Base-by-base conservation (phyloP, 139 green algal species). In the Deuterostichococcus epilithicus region DNA sequence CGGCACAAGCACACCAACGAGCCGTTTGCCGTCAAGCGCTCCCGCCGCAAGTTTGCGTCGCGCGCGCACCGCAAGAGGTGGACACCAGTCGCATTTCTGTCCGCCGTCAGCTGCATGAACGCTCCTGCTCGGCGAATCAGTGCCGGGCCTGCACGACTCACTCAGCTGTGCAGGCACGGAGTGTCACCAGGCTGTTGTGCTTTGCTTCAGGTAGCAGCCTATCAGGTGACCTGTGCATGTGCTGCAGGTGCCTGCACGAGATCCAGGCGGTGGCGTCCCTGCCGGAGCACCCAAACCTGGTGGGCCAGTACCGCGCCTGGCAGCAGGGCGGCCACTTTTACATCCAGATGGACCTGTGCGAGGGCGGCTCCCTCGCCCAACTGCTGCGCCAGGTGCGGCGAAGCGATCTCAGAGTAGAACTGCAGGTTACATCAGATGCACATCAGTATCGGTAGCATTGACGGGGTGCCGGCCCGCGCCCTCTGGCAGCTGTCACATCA, bases 261-360 rank as follows among this genome's bases (percentile, higher is more conserved):
- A 87, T 96, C 32, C 76, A 84, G 70, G 86, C 84, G 28, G 90
- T 94, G 15, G 77, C 83, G 28, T 76, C 82, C 3, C 77, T 96
- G 38, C 82, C 85, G 1, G 44, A 75, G 35, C 91, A 96, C 76
- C 73, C 78, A 20, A 91, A 94, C 85, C 84, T 96, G 42, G 91
- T 96, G 35, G 76, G 65, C 30, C 87, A 92, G 72, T 92, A 90
- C 75, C 79, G 91, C 26, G 87, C 82, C 32, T 96, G 91, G 91
- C 91, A 96, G 83, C 84, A 96, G 79, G 81, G 87, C n/a, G 80
- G 76, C 1, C 83, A 92, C 71, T 93, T 96, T 75, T 92, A 91
- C 80, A 89, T 92, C 42, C 90, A 82, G 44, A 90, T 94, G 78
- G 89, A 92, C 35, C 81, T 84, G 22, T 91, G 82, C 58, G 70